Base-by-base conservation (phyloP, 352 stramenopile species). In the Blastocystis sp. region DNA sequence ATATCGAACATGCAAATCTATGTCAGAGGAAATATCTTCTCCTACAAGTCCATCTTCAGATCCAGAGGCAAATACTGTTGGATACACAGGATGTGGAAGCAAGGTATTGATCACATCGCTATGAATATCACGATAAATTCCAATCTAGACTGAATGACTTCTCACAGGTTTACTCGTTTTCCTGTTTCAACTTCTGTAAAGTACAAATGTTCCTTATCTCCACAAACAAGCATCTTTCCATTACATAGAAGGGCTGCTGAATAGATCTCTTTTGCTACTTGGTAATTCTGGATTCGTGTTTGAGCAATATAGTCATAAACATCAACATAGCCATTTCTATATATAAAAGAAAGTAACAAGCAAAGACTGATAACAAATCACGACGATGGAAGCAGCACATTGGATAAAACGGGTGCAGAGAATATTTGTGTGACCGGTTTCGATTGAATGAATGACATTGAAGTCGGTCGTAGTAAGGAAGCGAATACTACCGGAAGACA, bases 1-100 rank as follows among this genome's bases (percentile, higher is more conserved):
- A 87, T 69, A 29, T 87, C 77, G 16, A 87, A 87, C 42, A 87
- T 51, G 29, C 77, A 87, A 77, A 87, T 87, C 77, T 87, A 77
- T 1, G 7, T 21, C 9, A 21, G 4, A 85, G n/a, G 16, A 39
- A 3, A 35, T 12, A 4, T 6, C 39, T 9, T 21, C 5, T 52
- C 32, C n/a, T 54, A 87, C 77, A 14, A 87, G 65, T 57, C 77
- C 77, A 32, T 87, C 77, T 74, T 87, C 77, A 12, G 77, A 87
- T 35, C 77, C 77, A 12, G 77, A 87, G 16, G 49, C 65, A 51
- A 87, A 87, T 21, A 87, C 77, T 16, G 77, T 87, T 7, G 59
- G 59, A 42, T 87, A 87, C 1, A 69, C 14, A 24, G 77, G 77
- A 57, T 87, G 77, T 12, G 59, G n/a, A 49, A 87, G n/a, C 6